A percentile compares a stretch with the other conserved stretches of the same genome.
phyloP scores from a whole-genome alignment of 2,329 filamentous ascomycete species.

The Fusarium sp. region DNA sequence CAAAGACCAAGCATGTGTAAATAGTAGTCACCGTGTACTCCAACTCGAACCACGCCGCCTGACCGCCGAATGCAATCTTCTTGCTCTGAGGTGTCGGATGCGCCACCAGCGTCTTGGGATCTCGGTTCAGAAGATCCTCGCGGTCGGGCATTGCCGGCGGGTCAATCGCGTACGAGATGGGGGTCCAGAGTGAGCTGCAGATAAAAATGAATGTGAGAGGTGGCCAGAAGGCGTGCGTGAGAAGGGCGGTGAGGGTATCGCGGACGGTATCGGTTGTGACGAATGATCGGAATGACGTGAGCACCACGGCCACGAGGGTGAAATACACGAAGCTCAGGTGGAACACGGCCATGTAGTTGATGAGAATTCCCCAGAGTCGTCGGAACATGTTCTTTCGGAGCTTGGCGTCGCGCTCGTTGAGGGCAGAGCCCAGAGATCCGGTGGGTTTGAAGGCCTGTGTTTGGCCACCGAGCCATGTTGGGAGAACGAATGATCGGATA shows the following conservation, averaged over 20 bases:
- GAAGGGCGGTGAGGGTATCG: constrained; percentile 63
- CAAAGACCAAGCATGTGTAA: constrained; percentile 65
- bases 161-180: constrained; percentile 71
- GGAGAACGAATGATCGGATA: constrained; percentile 69
- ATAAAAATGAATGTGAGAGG: constrained; percentile 70
- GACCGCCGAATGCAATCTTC: constrained; percentile 67
- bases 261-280: constrained; percentile 54
- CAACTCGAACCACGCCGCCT: constrained; percentile 68
- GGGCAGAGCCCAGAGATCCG: constrained; percentile 66
- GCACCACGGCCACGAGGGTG: constrained; percentile 63
- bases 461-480: constrained; percentile 71
- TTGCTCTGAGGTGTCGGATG: constrained; percentile 65
- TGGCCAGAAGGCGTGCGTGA: constrained; percentile 74
- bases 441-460: constrained; percentile 71
- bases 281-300: constrained; percentile 66
- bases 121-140: constrained; percentile 67
- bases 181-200: constrained; percentile 68
- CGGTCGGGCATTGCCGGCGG: constrained; percentile 70
- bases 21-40: constrained; percentile 65
- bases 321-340: constrained; percentile 68
- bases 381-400: constrained; percentile 65
- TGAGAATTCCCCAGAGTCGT: constrained; percentile 66
- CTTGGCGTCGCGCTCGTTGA: constrained; percentile 70
- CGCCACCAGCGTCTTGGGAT: constrained; percentile 67
- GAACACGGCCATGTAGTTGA: constrained; percentile 68